Base-by-base conservation (phyloP, 495 filamentous ascomycete species). In the Opeltia flavorubescens region DNA sequence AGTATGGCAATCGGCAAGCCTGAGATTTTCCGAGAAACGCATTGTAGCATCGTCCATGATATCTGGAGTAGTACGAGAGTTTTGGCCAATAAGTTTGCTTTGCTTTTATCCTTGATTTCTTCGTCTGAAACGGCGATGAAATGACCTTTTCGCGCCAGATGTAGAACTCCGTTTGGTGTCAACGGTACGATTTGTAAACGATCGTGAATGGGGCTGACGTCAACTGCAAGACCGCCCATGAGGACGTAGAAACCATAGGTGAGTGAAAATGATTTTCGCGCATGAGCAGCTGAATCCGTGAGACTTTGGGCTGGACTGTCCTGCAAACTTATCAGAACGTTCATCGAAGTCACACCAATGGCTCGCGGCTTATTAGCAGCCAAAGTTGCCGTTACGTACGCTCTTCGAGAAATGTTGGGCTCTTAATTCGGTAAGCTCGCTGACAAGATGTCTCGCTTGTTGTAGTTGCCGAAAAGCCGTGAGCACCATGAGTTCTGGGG, bases 211-310 rank as follows among this genome's bases (percentile, higher is more conserved):
- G 23, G 36, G 17, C 27, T 34, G 5, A 51, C 28, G 7, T 64
- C 50, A 8, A 68, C 27, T 2, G 52, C 46, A 50, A 69, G 59
- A 1, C 63, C 63, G 6, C 65, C 66, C 64, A 68, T 70, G 20
- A 59, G 48, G 11, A 55, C 63, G 39, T 58, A 70, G 40, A 56
- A 63, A 21, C 54, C 55, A 53, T 68, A 51, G 20, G 38, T 28
- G 13, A 33, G 3, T 11, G 23, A 24, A 1, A 30, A 43, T 39
- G 44, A 8, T 33, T 17, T n/a, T 25, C 28, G 29, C 2, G 15
- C 13, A 28, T 1, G 12, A 43, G 38, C 12, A 43, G 18, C 23
- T 23, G 7, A 29, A 49, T 34, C 17, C 11, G n/a, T 18, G n/a
- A 30, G 18, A 23, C 18, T 20, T 5, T 42, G 21, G 13, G 21